Base-by-base conservation (phyloP, 768 basidiomycete species). In the Leccinum variicolor region DNA sequence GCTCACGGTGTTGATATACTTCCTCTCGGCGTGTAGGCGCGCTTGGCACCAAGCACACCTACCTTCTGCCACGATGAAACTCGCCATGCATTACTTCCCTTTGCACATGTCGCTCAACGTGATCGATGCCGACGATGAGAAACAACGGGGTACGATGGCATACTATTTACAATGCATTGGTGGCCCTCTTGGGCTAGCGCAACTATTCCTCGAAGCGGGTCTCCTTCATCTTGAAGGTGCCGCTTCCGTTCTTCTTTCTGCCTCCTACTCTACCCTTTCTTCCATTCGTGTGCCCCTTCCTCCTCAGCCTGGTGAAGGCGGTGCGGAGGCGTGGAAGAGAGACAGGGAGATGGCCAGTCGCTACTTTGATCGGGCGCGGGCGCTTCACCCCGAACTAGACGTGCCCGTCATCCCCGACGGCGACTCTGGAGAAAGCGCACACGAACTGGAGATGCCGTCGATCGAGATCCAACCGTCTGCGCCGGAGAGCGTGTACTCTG, bases 171-270 rank as follows among this genome's bases (percentile, higher is more conserved):
- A 84, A 46, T 83, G 82, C 52, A 72, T 92, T 8, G 90, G 90
- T 23, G 88, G 89, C 31, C 64, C 77, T n/a, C 67, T 69, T 17
- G 87, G 86, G 0, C 76, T 92, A 2, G 90, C 87, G 1, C 86
- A 84, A 56, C 82, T 92, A 9, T 92, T 90, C 70, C 74, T 89
- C 6, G 88, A 90, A 69, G 87, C 87, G 5, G 90, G 90, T 3
- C 77, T 91, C 26, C 81, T 92, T 29, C 84, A 92, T 66, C 78
- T 92, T n/a, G 90, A 92, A 69, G 90, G 90, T 7, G 81, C 87
- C 14, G 89, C 90, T 17, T 80, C 85, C 0, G 76, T 78, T n/a
- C 77, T 92, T 29, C 80, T 91, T 29, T 79, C 87, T 5, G 83
- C 87, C 3, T 89, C 90, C 1, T 87, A 86, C 66, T 85, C 88